These are phyloP conservation scores for Pholiota adiposa DNA, from an alignment of 1,284 basidiomycete genomes.

Conservation along the genomic window DNA sequence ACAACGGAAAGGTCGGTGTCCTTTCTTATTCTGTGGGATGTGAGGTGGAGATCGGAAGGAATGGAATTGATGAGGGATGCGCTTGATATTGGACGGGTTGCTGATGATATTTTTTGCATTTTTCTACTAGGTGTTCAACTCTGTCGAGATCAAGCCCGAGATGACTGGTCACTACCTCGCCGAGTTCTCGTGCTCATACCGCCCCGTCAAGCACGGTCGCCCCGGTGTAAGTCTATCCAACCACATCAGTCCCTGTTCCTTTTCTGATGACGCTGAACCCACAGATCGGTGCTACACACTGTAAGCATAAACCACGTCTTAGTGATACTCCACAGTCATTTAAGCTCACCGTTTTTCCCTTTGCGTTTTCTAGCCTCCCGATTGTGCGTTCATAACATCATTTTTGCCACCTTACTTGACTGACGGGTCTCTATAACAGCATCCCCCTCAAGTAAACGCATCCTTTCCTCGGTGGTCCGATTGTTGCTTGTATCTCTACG, in stretches of 20 bases:
- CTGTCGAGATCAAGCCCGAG: constrained; percentile 99
- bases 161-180: constrained; percentile 99
- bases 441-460: constrained; percentile 77
- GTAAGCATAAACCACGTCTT: constrained; percentile 36
- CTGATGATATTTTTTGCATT: constrained; percentile 1
- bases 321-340: background rate
- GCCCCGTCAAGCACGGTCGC: constrained; percentile 99
- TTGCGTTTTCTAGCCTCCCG: constrained; percentile 55
- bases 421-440: constrained; percentile 44
- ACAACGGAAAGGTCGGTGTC: constrained; percentile 88
- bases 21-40: background rate
- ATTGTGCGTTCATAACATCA: constrained; percentile 54
- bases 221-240: constrained; percentile 74
- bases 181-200: constrained; percentile 95
- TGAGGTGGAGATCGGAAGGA: background rate
- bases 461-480: constrained; percentile 11
- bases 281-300: constrained; percentile 91
- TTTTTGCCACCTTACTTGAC: constrained; percentile 3
- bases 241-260: background rate
- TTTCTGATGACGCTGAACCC: constrained; percentile 6
- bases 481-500: constrained; percentile 22
- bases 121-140: constrained; percentile 82
- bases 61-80: background rate
- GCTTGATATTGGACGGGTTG: background rate
- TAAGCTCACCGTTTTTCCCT: constrained; percentile 12